These are phyloP conservation scores for Stagonosporopsis tanaceti DNA, from an alignment of 2,329 filamentous ascomycete genomes.

Conservation along the genomic window DNA sequence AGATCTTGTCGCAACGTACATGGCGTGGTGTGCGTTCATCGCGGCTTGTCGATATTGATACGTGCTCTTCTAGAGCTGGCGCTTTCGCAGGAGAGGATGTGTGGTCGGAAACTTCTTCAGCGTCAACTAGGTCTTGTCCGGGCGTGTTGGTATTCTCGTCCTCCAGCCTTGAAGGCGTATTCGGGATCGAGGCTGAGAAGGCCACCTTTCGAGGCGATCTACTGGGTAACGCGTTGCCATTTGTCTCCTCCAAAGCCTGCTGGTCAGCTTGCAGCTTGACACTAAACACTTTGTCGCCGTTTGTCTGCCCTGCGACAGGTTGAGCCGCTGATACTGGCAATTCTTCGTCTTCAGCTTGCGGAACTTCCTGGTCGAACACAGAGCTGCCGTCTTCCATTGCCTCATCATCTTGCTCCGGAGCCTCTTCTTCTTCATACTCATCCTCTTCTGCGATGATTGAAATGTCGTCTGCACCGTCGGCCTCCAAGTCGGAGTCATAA, in stretches of 20 bases:
- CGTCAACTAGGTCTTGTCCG: conserved; percentile 37
- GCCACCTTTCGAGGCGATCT: conserved; percentile 52
- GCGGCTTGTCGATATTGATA: conserved; percentile 27
- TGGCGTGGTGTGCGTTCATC: conserved; percentile 45
- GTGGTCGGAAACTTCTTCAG: conserved; percentile 24
- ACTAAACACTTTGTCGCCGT: conserved; percentile 43
- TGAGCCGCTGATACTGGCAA: conserved; percentile 37
- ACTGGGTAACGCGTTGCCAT: conserved; percentile 46
- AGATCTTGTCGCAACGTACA: conserved; percentile 47
- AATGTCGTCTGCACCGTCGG: conserved; percentile 42
- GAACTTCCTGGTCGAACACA: conserved; percentile 41
- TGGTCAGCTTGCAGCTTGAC: conserved; percentile 43
- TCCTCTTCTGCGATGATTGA: conserved; percentile 34
- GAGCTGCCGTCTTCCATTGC: conserved; percentile 38
- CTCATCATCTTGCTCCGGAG: conserved; percentile 29
- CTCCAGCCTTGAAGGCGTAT: conserved; percentile 41
- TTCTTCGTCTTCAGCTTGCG: conserved; percentile 30
- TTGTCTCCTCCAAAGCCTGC: conserved; percentile 46
- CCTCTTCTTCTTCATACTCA: conserved; percentile 25
- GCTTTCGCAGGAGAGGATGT: conserved; percentile 28
- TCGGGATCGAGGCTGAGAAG: conserved; percentile 48
- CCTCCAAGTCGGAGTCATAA: conserved; percentile 60
- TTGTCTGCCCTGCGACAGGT: conserved; percentile 27
- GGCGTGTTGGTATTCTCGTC: conserved; percentile 46
- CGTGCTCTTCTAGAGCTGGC: conserved; percentile 29